Conservation (phyloP, 192 early-diverging fungal species). For the Diversispora epigaea region DNA sequence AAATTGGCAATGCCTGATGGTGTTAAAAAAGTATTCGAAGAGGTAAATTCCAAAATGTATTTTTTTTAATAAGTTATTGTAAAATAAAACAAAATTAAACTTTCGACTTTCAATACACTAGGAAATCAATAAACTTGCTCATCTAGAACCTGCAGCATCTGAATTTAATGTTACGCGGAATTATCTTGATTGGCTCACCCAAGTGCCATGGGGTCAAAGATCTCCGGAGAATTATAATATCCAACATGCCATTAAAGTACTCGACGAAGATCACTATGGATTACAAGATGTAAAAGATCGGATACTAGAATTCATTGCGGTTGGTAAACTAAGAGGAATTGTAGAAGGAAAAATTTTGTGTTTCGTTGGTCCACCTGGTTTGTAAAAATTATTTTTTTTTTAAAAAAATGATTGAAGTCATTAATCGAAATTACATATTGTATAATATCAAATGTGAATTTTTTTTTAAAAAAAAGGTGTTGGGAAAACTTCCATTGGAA, state of each 20-base stretch:
- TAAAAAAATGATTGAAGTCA: not conserved
- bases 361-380: slow-evolving; percentile 95
- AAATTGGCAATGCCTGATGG: slow-evolving; percentile 86
- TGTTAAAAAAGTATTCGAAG: slow-evolving; percentile 96
- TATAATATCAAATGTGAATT: not conserved
- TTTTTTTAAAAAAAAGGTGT: slow-evolving; percentile 65
- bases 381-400: slow-evolving; percentile 3
- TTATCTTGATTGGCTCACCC: slow-evolving; percentile 98
- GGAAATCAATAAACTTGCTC: slow-evolving; percentile 90
- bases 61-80: not conserved
- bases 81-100: not conserved
- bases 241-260: slow-evolving; percentile 74
- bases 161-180: slow-evolving; percentile 99
- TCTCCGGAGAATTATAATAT: slow-evolving; percentile 93
- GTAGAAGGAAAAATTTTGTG: slow-evolving; percentile 99
- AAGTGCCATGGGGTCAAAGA: slow-evolving; percentile 93
- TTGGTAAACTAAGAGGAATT: slow-evolving; percentile 90
- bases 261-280: slow-evolving; percentile 99
- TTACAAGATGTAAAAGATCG: slow-evolving; percentile 99
- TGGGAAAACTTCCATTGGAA: slow-evolving; percentile 98
- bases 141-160: slow-evolving; percentile 91
- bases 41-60: slow-evolving; percentile 43
- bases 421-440: not conserved
- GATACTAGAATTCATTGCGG: slow-evolving; percentile 98
- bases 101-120: slow-evolving; percentile 34